phyloP scores from a whole-genome alignment of 208 protist species.

The Balamuthia mandrillaris region DNA sequence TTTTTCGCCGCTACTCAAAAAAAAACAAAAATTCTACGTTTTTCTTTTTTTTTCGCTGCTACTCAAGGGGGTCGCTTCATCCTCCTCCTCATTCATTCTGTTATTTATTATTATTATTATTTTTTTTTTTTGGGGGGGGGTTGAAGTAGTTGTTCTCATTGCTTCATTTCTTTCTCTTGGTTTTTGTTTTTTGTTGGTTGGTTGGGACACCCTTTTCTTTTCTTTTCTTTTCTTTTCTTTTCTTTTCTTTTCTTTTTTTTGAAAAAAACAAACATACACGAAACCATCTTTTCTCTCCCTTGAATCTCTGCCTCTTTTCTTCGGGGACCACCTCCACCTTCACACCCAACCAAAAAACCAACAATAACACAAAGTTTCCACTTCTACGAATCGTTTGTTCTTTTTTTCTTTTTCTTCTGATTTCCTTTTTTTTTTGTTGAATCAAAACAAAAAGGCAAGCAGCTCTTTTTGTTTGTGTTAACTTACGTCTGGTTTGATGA shows the following conservation, averaged over 20 bases:
- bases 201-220: neutral
- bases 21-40: too few species aligned
- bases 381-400: neutral
- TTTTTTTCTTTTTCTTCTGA: neutral
- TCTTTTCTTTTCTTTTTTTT: too few species aligned
- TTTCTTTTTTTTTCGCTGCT: too few species aligned
- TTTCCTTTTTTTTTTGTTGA: too few species aligned
- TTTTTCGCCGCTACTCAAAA: too few species aligned
- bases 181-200: neutral
- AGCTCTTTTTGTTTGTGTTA: too few species aligned
- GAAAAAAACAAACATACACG: neutral
- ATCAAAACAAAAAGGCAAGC: too few species aligned
- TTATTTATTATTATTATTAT: neutral
- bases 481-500: too few species aligned
- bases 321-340: neutral
- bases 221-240: too few species aligned
- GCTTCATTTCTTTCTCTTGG: neutral
- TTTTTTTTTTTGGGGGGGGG: neutral
- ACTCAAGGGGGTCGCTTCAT: too few species aligned
- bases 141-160: neutral
- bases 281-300: neutral
- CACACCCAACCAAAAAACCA: neutral
- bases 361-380: neutral
- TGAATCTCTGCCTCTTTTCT: neutral
- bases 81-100: too few species aligned